Evolutionary conservation across 768 basidiomycete species (phyloP).

Genomic region (Calocybe cyanea): DNA sequence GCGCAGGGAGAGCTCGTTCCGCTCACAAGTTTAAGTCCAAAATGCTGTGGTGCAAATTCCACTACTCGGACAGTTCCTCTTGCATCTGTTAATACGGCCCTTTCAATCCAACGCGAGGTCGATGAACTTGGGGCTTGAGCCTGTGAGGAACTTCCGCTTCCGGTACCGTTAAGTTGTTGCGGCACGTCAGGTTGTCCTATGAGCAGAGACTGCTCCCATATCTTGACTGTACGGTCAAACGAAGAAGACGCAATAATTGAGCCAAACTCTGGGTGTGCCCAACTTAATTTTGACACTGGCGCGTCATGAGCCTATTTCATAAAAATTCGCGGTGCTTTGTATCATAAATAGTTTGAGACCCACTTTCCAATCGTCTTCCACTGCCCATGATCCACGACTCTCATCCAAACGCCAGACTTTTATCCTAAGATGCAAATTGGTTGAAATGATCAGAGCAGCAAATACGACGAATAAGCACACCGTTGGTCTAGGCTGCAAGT

Average conservation of each 20-base stretch:
- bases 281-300: conserved; percentile 75
- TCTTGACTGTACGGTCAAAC: conserved; percentile 88
- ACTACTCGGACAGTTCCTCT: conserved; percentile 82
- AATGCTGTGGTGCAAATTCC: conserved; percentile 84
- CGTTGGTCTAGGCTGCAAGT: conserved; percentile 82
- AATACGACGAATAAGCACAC: conserved; percentile 30
- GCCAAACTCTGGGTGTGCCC: conserved; percentile 94
- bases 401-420: conserved; percentile 85
- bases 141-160: conserved; percentile 19
- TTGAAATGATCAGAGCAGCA: conserved; percentile 8
- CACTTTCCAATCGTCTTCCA: conserved; percentile 92
- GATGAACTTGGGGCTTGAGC: conserved; percentile 20
- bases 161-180: conserved; percentile 22
- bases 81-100: conserved; percentile 74
- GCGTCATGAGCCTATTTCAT: conserved; percentile 85
- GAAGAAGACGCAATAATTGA: conserved; percentile 82
- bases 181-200: conserved; percentile 23
- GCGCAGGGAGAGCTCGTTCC: not conserved
- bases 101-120: conserved; percentile 65
- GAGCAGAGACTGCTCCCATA: conserved; percentile 73
- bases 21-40: conserved; percentile 83
- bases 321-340: not conserved
- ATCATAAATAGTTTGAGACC: conserved; percentile 15
- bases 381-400: conserved; percentile 64
- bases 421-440: conserved; percentile 45